These are phyloP conservation scores for Thelephora aurantiotincta DNA, from an alignment of 768 basidiomycete species.

Conservation along the genomic window DNA sequence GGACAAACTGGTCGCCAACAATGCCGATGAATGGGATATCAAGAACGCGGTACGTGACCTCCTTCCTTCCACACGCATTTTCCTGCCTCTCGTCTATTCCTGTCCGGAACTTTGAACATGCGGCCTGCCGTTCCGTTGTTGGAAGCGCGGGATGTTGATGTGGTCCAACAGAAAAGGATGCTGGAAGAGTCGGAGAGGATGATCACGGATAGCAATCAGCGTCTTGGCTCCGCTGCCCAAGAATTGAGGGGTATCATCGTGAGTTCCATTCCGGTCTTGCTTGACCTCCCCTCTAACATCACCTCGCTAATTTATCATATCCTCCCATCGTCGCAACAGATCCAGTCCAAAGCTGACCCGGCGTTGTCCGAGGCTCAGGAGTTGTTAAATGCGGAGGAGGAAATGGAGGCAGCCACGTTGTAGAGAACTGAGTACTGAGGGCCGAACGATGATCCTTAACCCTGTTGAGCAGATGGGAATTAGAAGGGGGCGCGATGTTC, in stretches of 20 bases:
- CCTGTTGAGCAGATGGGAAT: too few species aligned
- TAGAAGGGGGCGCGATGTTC: too few species aligned
- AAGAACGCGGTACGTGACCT: constrained; percentile 63
- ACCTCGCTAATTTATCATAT: not conserved
- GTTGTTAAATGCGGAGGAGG: constrained; percentile 35
- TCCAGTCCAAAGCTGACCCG: constrained; percentile 27
- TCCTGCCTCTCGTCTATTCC: not conserved
- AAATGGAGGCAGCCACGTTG: constrained; percentile 35
- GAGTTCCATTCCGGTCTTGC: constrained; percentile 20
- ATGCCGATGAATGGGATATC: constrained; percentile 57
- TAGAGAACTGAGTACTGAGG: too few species aligned
- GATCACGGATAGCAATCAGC: constrained; percentile 50
- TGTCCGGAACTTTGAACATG: not conserved
- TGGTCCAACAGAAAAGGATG: constrained; percentile 36
- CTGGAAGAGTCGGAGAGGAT: constrained; percentile 72
- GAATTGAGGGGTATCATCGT: constrained; percentile 61
- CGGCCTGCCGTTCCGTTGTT: not conserved
- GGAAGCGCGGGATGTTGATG: not conserved
- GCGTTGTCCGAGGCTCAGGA: constrained; percentile 21
- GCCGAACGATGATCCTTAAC: too few species aligned
- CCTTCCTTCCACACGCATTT: not conserved
- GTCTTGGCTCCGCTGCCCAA: constrained; percentile 45
- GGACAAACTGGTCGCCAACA: constrained; percentile 46
- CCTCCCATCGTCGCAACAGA: constrained; percentile 16
- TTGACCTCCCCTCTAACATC: not conserved